Conservation (phyloP, 495 filamentous ascomycete species). For the Chaetomium tenue region DNA sequence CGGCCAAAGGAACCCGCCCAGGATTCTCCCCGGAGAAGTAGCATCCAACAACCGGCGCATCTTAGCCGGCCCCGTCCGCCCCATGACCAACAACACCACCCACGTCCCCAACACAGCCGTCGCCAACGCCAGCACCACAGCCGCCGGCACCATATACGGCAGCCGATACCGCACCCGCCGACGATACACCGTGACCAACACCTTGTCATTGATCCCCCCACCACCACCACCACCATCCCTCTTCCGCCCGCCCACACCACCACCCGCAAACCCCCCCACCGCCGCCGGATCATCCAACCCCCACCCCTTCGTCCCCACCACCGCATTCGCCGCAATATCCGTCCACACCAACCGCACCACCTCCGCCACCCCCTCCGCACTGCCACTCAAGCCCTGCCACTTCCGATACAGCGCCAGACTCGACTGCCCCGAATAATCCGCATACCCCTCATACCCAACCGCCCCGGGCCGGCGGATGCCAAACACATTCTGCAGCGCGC, state of each 20-base stretch:
- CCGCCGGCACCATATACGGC: conserved; percentile 6
- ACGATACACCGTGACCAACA: background rate
- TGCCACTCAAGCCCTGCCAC: background rate
- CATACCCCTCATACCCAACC: background rate
- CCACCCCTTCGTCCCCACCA: conserved; percentile 12
- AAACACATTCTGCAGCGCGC: conserved; percentile 1
- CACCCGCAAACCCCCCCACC: background rate
- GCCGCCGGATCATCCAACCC: conserved; percentile 6
- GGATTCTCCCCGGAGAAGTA: background rate
- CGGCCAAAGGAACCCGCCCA: conserved; percentile 7
- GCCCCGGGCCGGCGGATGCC: background rate
- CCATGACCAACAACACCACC: background rate
- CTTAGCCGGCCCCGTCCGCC: background rate
- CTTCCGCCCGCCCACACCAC: background rate
- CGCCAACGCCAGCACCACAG: conserved; percentile 2
- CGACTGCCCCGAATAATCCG: conserved; percentile 8
- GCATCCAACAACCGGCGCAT: conserved; percentile 9
- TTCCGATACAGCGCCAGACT: background rate
- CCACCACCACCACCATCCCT: background rate
- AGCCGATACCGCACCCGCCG: background rate
- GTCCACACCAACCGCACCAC: conserved; percentile 5
- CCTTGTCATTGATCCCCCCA: background rate
- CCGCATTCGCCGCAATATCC: conserved; percentile 8
- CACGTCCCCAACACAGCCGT: background rate
- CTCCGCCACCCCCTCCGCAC: background rate